These are phyloP conservation scores for Blastobotrys mokoenaii DNA, from an alignment of 805 yeast genomes.

Conservation along the genomic window DNA sequence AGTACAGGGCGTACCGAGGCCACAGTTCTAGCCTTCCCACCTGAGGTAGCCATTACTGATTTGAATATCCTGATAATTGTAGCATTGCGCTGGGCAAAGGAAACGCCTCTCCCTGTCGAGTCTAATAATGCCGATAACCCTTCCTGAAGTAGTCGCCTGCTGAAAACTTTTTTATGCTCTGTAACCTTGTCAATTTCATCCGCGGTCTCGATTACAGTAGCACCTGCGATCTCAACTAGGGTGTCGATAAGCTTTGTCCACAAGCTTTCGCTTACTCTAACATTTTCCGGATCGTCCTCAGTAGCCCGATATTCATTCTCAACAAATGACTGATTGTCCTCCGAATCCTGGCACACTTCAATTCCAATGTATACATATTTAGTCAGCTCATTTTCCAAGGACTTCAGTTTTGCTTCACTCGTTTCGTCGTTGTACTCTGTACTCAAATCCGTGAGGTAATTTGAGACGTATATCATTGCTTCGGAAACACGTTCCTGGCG, in stretches of 20 bases:
- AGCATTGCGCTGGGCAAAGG: conserved; percentile 14
- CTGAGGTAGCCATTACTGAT: conserved; percentile 29
- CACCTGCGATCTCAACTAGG: conserved; percentile 25
- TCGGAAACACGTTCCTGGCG: conserved; percentile 20
- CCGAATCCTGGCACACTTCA: conserved; percentile 15
- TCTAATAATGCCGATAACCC: conserved; percentile 24
- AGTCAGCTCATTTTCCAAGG: conserved; percentile 8
- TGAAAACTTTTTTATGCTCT: conserved; percentile 5
- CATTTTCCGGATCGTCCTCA: conserved; percentile 1
- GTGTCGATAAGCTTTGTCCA: conserved; percentile 35
- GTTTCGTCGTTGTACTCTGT: conserved; percentile 9
- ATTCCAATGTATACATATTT: conserved; percentile 18
- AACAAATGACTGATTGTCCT: background rate
- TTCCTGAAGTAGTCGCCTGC: conserved; percentile 11
- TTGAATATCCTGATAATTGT: conserved; percentile 49
- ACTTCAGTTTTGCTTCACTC: background rate
- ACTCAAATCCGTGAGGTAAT: conserved; percentile 17
- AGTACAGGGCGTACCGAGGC: conserved; percentile 54
- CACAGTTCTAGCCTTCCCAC: conserved; percentile 39
- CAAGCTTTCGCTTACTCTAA: conserved; percentile 14
- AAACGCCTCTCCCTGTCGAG: conserved; percentile 28
- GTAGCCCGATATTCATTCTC: background rate
- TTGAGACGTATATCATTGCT: conserved; percentile 25
- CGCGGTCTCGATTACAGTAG: conserved; percentile 16
- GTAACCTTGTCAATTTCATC: conserved; percentile 23